A percentile compares a stretch with the other conserved stretches of the same genome.
These are phyloP conservation scores for Monosporascus sp. DNA, from an alignment of 2,329 filamentous ascomycete species.

Conservation along the genomic window DNA sequence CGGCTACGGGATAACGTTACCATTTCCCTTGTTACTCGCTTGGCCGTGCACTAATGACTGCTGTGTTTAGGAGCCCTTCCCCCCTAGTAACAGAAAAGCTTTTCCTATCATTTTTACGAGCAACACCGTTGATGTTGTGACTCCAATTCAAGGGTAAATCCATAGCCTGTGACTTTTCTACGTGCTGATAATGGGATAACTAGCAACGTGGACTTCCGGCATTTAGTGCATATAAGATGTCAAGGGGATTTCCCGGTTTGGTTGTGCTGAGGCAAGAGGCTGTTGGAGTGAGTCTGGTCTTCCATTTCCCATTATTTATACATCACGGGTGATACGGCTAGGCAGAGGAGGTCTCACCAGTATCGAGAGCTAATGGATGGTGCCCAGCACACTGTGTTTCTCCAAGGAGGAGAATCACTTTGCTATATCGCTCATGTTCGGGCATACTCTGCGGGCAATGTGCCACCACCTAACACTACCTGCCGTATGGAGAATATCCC, in stretches of 20 bases:
- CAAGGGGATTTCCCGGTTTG: slow-evolving; percentile 25
- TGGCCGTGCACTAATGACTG: too few relatives aligned
- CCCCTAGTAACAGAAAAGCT: slow-evolving; percentile 16
- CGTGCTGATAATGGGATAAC: slow-evolving; percentile 4
- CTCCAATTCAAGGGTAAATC: slow-evolving; percentile 29
- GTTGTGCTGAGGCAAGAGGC: slow-evolving; percentile 26
- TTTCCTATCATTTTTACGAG: slow-evolving; percentile 35
- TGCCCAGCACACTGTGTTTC: slow-evolving; percentile 17
- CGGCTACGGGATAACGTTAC: slow-evolving; percentile 1
- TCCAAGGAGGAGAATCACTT: slow-evolving; percentile 22
- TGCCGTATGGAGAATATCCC: slow-evolving; percentile 27
- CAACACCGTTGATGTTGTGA: slow-evolving; percentile 34
- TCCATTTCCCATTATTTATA: background rate
- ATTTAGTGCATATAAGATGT: slow-evolving; percentile 21
- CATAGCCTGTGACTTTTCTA: background rate
- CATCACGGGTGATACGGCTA: slow-evolving; percentile 12
- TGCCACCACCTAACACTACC: slow-evolving; percentile 27
- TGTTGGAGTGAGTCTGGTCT: slow-evolving; percentile 25
- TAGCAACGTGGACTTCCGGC: background rate
- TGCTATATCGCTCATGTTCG: slow-evolving; percentile 33
- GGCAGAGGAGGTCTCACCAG: slow-evolving; percentile 9
- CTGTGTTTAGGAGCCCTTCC: too few relatives aligned
- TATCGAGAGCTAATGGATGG: too few relatives aligned
- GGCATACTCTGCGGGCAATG: slow-evolving; percentile 28
- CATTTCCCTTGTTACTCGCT: too few relatives aligned